Evolutionary conservation across 108 stramenopile species (phyloP).

Genomic region (Cyclotella atomus): DNA sequence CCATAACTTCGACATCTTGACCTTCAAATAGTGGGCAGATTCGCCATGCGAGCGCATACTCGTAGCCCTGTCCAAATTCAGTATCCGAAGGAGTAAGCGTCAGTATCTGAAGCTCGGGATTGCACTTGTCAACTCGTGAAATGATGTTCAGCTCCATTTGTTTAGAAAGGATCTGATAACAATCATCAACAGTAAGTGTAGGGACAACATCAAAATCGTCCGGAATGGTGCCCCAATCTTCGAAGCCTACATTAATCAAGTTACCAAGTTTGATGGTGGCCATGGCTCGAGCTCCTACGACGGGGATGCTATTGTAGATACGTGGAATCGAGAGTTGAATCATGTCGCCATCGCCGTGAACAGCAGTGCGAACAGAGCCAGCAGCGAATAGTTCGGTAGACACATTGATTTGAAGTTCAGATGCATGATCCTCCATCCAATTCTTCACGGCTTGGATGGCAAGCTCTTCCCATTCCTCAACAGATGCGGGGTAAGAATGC

Average conservation of each 20-base stretch:
- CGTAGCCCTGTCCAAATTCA: conserved; percentile 3
- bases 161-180: neutral
- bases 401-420: neutral
- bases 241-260: conserved; percentile 15
- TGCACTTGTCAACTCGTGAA: neutral
- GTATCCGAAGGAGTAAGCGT: neutral
- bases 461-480: neutral
- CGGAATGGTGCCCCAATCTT: conserved; percentile 9
- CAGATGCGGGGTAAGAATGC: neutral
- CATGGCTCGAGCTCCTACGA: conserved; percentile 15
- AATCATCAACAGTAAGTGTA: neutral
- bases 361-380: neutral
- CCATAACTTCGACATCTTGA: neutral
- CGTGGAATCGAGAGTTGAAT: conserved; percentile 15
- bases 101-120: conserved; percentile 14
- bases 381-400: conserved; percentile 2
- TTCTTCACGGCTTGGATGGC: conserved; percentile 6
- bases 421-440: conserved; percentile 9
- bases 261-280: conserved; percentile 19
- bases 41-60: conserved; percentile 7
- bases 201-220: neutral
- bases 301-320: conserved; percentile 5
- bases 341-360: conserved; percentile 12
- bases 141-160: neutral
- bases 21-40: conserved; percentile 20